A percentile compares a stretch with the other conserved stretches of the same genome.
Evolutionary conservation across 345 rosid species (phyloP).

Genomic region (Litchi chinensis): DNA sequence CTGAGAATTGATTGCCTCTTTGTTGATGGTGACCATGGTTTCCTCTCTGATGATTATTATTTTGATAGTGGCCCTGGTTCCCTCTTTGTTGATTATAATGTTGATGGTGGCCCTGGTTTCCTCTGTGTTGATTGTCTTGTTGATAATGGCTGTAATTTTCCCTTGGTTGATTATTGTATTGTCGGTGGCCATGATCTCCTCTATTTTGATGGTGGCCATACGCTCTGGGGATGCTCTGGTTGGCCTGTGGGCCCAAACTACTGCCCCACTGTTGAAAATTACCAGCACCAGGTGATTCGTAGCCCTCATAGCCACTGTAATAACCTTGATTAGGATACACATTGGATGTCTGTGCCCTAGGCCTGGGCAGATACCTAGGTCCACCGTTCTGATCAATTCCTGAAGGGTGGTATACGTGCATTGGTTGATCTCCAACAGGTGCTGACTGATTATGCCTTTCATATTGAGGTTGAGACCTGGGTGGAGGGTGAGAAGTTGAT

Average conservation of each 20-base stretch:
- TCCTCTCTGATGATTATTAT: conserved; percentile 34
- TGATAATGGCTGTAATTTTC: conserved; percentile 28
- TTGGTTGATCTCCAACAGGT: conserved; percentile 25
- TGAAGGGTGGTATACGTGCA: conserved; percentile 16
- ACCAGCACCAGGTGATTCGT: conserved; percentile 36
- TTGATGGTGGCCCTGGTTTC: conserved; percentile 7
- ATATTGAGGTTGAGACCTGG: conserved; percentile 24
- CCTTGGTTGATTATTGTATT: conserved; percentile 27
- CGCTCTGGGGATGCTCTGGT: conserved; percentile 42
- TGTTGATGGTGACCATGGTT: conserved; percentile 30
- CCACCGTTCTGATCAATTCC: conserved; percentile 33
- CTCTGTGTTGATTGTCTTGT: conserved; percentile 18
- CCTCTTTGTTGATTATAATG: conserved; percentile 28
- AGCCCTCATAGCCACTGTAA: conserved; percentile 36
- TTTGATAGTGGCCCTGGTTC: conserved; percentile 32
- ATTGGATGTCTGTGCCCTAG: conserved; percentile 13
- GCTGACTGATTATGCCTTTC: conserved; percentile 30
- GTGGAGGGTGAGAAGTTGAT: conserved; percentile 15
- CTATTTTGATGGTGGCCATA: conserved; percentile 38
- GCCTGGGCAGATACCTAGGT: conserved; percentile 32
- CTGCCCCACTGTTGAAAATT: conserved; percentile 37
- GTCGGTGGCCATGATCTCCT: conserved; percentile 5
- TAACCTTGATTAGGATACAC: conserved; percentile 31
- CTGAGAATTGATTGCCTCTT: conserved; percentile 37
- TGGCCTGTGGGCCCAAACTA: conserved; percentile 37